Evolutionary conservation across 768 basidiomycete species (phyloP), one percentile per base, ranked within the genome.

Genomic region (Lactifluus subvellereus): DNA sequence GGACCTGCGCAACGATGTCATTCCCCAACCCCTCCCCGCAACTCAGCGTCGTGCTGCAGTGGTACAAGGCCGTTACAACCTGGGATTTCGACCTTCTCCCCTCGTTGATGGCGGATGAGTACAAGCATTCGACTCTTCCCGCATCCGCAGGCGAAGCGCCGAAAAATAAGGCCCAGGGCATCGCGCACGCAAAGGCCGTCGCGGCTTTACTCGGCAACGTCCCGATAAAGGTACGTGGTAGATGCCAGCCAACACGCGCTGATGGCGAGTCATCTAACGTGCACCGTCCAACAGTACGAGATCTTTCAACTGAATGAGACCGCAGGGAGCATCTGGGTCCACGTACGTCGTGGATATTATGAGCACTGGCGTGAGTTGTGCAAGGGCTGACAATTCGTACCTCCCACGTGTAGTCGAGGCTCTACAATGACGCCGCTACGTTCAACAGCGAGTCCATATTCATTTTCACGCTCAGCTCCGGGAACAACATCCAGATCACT

Each of bases 31-130:
- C 53, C 13, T 64, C 63, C 11, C 51, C 54, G 27, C 63, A 64
- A 33, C 47, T 64, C 48, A 35, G 48, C 54, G 42, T 20, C n/a
- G 48, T 64, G 18, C 20, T 27, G 18, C 37, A 45, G 33, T 64
- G 32, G 16, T 64, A 55, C 54, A 49, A 60, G 0, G 63, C 58
- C 27, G 8, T 64, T 33, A 18, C 54, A 22, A 6, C 0, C 16
- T 64, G 63, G 63, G 37, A 51, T 30, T 60, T 64, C 14, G 53
- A 60, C 6, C 10, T 20, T 9, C 18, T 64, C 16, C 54, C 50
- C 11, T 6, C 16, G 33, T 32, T 38, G 22, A 35, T 64, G 22
- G 20, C 58, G 2, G 59, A 64, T 1, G 54, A 54, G 1, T 64
- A 64, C 42, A 38, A 6, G 4, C 54, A 54, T 7, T 35, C 22